These are phyloP conservation scores for Neopestalotiopsis rosae DNA, from an alignment of 2,329 filamentous ascomycete species.

Conservation along the genomic window DNA sequence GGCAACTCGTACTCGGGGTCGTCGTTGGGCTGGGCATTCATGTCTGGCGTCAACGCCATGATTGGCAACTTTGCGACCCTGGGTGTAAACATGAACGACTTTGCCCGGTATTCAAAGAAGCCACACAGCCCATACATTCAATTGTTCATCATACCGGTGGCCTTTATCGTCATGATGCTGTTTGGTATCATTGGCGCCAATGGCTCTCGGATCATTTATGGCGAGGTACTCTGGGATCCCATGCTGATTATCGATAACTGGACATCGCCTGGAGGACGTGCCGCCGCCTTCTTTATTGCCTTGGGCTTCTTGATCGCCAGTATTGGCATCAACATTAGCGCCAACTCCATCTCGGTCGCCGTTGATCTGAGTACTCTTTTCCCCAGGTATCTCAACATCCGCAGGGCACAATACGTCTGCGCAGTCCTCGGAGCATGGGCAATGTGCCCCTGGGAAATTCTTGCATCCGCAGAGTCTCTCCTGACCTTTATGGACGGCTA, in stretches of 20 bases:
- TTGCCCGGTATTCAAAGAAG: conserved; percentile 22
- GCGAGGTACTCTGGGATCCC: conserved; percentile 23
- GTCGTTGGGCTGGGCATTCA: conserved; percentile 33
- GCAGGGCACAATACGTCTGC: conserved; percentile 21
- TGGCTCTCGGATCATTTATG: conserved; percentile 19
- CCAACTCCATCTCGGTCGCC: conserved; percentile 23
- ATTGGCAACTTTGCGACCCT: conserved; percentile 28
- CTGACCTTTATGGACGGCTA: conserved; percentile 22
- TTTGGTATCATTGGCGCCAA: conserved; percentile 34
- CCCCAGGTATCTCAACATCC: conserved; percentile 22
- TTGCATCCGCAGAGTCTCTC: conserved; percentile 20
- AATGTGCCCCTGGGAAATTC: conserved; percentile 24
- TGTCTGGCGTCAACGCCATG: conserved; percentile 35
- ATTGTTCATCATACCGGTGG: conserved; percentile 28
- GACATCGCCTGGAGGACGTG: conserved; percentile 22
- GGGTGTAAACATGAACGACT: conserved; percentile 26
- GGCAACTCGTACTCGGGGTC: conserved; percentile 29
- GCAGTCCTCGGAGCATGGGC: conserved; percentile 21
- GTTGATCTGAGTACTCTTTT: conserved; percentile 23
- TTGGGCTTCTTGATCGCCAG: conserved; percentile 23
- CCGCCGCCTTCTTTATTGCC: conserved; percentile 23
- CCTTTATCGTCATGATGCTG: conserved; percentile 32
- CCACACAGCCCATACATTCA: conserved; percentile 29
- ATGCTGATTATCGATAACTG: conserved; percentile 21
- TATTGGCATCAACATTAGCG: conserved; percentile 23